Evolutionary conservation across 768 basidiomycete genomes (phyloP), one percentile per base, ranked within the genome.

Genomic region (Leccinum rimulosum): DNA sequence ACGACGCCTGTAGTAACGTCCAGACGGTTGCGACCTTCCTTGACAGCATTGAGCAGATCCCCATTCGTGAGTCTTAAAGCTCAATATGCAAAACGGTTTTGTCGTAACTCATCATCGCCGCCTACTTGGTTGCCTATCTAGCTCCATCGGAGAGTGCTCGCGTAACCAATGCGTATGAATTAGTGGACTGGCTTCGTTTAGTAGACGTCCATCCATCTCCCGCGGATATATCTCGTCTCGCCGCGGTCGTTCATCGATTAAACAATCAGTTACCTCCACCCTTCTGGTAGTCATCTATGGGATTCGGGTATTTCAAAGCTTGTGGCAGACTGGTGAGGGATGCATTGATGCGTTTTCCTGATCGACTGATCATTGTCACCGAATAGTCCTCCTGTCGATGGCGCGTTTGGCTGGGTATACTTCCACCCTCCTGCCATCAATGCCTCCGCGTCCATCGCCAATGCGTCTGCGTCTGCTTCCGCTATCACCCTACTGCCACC

Each of bases 141-240:
- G 84, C 80, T 33, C 66, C 69, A 17, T 70, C 74, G 3, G 70
- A 71, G 43, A 54, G 55, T 3, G 71, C 71, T 27, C 70, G 80
- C 47, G 73, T 70, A 51, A 61, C 66, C 1, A 63, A 74, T 30
- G 86, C 85, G 1, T 83, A 76, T 48, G 83, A 84, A 53, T 73
- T 90, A 0, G 75, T 89, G n/a, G 87, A 88, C 62, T 84, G 82
- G 81, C 58, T 87, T 33, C 83, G 88, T 38, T 70, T 88, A 1
- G 64, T 77, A 2, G 75, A 76, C 12, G 66, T 70, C 27, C 64
- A 71, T 1, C 63, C 82, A 4, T 64, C 67, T 14, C 12, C 72
- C 1, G 60, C 64, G 0, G 77, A 85, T 50, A 66, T 86, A 19
- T 66, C 61, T 22, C 78, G 79, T 6, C 66, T 87, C 2, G 66